These are phyloP conservation scores for Aegilops umbellulata DNA, from an alignment of 176 grass and related monocot species.

Conservation along the genomic window DNA sequence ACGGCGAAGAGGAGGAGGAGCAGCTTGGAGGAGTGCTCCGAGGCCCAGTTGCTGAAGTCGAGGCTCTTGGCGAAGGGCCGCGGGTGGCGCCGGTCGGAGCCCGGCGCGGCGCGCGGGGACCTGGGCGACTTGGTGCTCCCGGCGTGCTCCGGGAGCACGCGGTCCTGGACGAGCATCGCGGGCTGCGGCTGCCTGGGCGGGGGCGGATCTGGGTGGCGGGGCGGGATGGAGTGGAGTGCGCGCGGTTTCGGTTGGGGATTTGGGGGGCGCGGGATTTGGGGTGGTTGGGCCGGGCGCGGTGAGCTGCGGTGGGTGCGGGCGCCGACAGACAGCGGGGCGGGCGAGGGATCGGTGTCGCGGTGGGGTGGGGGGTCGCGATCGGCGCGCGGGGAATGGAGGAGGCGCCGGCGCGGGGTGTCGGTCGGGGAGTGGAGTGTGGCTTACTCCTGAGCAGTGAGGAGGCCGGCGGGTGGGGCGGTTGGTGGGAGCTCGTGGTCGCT, in stretches of 20 bases:
- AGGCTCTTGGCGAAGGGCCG: conserved; percentile 79
- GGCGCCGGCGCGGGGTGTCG: conserved; percentile 41
- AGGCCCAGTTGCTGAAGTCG: conserved; percentile 80
- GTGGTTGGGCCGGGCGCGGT: conserved; percentile 30
- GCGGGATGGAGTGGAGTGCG: neutral
- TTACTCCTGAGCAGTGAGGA: conserved; percentile 12
- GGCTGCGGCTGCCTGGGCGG: neutral
- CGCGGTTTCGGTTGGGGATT: conserved; percentile 26
- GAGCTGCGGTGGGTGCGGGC: conserved; percentile 22
- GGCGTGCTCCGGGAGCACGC: conserved; percentile 34
- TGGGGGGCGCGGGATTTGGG: conserved; percentile 49
- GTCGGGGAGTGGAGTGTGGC: conserved; percentile 45
- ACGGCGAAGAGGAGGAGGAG: conserved; percentile 57
- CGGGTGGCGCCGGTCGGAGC: conserved; percentile 36
- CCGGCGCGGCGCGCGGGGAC: conserved; percentile 41
- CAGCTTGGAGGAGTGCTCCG: conserved; percentile 83
- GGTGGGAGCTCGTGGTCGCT: conserved; percentile 29
- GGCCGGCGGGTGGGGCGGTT: conserved; percentile 33
- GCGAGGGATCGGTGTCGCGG: conserved; percentile 51
- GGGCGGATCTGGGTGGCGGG: conserved; percentile 19
- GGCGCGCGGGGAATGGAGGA: neutral
- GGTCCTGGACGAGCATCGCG: conserved; percentile 85
- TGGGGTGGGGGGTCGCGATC: conserved; percentile 50
- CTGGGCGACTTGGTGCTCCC: conserved; percentile 12
- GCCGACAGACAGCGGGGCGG: conserved; percentile 46